Conservation (phyloP, 345 rosid species). For the Citrus cavaleriei region DNA sequence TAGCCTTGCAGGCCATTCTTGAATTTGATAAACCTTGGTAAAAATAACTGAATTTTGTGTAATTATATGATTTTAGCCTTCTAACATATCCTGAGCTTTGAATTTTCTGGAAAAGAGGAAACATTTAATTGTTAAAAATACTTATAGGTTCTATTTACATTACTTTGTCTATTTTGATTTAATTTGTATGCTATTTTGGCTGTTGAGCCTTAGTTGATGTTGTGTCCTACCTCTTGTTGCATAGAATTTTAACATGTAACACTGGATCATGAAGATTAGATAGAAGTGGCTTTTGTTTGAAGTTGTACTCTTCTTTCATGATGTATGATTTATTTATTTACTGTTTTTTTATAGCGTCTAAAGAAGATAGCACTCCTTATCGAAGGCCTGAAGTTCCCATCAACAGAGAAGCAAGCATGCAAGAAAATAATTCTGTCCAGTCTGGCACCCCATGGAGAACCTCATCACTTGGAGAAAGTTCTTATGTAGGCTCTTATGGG, state of each 20-base stretch:
- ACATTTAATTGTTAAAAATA: not conserved
- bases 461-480: constrained; percentile 45
- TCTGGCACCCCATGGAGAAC: constrained; percentile 53
- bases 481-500: constrained; percentile 34
- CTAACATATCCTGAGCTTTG: not conserved
- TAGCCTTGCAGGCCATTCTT: not conserved
- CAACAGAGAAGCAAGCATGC: constrained; percentile 38
- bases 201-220: not conserved
- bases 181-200: not conserved
- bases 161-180: not conserved
- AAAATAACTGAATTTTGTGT: not conserved
- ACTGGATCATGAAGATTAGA: not conserved
- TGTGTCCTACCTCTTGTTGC: not conserved
- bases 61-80: not conserved
- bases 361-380: constrained; percentile 41
- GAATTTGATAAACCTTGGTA: not conserved
- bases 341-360: constrained; percentile 42
- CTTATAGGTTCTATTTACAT: not conserved
- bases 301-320: not conserved
- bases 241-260: not conserved
- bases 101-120: not conserved
- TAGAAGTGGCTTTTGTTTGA: not conserved
- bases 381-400: constrained; percentile 43
- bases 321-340: constrained; percentile 3
- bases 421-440: constrained; percentile 37